A percentile compares a stretch with the other conserved stretches of the same genome.
Evolutionary conservation across 179 eudicot genomes (phyloP).

Genomic region (Silene coronaria): DNA sequence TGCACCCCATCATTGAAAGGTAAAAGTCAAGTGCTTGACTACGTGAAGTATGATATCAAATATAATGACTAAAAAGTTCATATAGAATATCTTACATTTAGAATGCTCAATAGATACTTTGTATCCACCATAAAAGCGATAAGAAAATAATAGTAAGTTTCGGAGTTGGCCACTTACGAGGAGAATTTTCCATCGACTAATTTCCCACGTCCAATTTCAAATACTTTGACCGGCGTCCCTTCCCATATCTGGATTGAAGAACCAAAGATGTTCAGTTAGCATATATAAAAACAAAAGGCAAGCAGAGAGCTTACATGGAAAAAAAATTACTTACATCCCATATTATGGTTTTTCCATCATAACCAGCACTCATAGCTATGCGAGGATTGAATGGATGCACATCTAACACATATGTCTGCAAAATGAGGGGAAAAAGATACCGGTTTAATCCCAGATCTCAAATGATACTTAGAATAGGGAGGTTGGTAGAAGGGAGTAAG

Average conservation of each 20-base stretch:
- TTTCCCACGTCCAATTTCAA: constrained; percentile 85
- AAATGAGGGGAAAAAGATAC: constrained; percentile 13
- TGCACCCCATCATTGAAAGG: constrained; percentile 13
- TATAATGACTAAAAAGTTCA: neutral
- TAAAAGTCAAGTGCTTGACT: neutral
- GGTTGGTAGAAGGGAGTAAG: neutral
- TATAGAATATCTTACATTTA: neutral
- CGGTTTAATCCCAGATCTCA: constrained; percentile 8
- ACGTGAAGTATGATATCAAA: neutral
- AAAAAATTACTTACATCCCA: constrained; percentile 94
- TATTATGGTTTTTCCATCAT: constrained; percentile 94
- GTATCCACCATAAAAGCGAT: neutral
- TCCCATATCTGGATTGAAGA: constrained; percentile 77
- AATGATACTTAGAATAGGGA: neutral
- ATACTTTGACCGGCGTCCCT: constrained; percentile 76
- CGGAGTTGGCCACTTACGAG: constrained; percentile 55
- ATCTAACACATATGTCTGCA: constrained; percentile 95
- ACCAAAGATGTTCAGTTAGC: constrained; percentile 11
- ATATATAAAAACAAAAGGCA: neutral
- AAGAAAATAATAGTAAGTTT: neutral
- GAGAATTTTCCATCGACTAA: constrained; percentile 98
- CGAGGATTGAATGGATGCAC: constrained; percentile 97
- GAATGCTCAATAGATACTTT: constrained; percentile 5
- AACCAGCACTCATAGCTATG: constrained; percentile 99
- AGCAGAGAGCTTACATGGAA: neutral